phyloP scores from a whole-genome alignment of 768 basidiomycete genomes.

The Rhizopogon vulgaris region DNA sequence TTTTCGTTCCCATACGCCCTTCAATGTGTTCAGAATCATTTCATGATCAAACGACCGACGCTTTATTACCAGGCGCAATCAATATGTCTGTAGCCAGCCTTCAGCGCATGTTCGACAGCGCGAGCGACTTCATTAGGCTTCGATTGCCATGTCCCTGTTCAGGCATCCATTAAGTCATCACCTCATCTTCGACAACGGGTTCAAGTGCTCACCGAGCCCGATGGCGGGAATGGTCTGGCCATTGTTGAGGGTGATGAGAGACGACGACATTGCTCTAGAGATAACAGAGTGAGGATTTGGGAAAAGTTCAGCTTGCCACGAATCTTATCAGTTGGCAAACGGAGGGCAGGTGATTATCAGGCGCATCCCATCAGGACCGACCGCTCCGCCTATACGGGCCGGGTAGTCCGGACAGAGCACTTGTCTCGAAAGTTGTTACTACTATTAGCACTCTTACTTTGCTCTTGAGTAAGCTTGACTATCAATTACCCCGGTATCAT shows the following conservation, averaged over 20 bases:
- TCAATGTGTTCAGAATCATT: slow-evolving; percentile 2
- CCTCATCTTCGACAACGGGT: background rate
- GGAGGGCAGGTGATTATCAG: too few species aligned
- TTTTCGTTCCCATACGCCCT: slow-evolving; percentile 74
- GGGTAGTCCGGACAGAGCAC: too few species aligned
- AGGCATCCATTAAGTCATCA: background rate
- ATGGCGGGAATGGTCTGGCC: slow-evolving; percentile 49
- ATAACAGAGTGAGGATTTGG: too few species aligned
- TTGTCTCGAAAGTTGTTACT: too few species aligned
- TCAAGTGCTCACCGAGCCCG: slow-evolving; percentile 44
- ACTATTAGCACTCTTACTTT: too few species aligned
- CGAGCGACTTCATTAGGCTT: slow-evolving; percentile 61
- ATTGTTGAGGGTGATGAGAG: slow-evolving; percentile 56
- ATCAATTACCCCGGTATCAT: too few species aligned
- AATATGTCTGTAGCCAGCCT: slow-evolving; percentile 72
- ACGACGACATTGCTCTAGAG: slow-evolving; percentile 28
- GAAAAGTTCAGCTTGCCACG: too few species aligned
- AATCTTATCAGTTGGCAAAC: too few species aligned
- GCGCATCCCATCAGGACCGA: too few species aligned
- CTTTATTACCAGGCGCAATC: slow-evolving; percentile 53
- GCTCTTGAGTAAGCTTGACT: too few species aligned
- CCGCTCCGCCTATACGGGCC: too few species aligned
- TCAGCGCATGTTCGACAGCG: slow-evolving; percentile 73
- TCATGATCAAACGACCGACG: background rate
- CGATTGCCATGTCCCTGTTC: slow-evolving; percentile 75